Conservation (phyloP, 345 rosid genomes). For the Eucalyptus sp. region DNA sequence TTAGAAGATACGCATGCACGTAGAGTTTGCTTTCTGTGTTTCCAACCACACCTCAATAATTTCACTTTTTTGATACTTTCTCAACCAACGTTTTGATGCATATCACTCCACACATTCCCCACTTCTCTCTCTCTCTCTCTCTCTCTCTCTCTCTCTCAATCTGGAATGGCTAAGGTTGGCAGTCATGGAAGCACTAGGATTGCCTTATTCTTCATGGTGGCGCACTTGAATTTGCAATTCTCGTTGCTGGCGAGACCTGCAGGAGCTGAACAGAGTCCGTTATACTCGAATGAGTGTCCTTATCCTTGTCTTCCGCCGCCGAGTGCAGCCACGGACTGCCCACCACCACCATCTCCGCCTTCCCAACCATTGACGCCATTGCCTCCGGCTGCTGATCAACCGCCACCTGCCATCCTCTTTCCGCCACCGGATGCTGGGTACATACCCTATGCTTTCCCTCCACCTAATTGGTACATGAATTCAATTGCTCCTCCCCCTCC, state of each 20-base stretch:
- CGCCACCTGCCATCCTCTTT: not conserved
- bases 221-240: not conserved
- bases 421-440: not conserved
- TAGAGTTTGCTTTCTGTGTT: slow-evolving; percentile 5
- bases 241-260: not conserved
- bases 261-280: not conserved
- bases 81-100: not conserved
- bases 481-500: slow-evolving; percentile 37
- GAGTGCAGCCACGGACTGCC: slow-evolving; percentile 3
- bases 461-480: not conserved
- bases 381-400: not conserved
- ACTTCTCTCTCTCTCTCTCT: not conserved
- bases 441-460: not conserved
- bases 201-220: not conserved
- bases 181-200: not conserved
- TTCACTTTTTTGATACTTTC: not conserved
- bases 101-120: not conserved
- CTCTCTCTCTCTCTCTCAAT: not conserved
- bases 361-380: not conserved
- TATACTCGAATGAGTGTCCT: slow-evolving; percentile 1
- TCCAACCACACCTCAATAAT: not conserved
- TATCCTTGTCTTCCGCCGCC: slow-evolving; percentile 32
- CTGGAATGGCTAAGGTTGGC: not conserved
- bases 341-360: slow-evolving; percentile 12
- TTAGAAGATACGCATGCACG: not conserved